These are phyloP conservation scores for Cryptomeria japonica DNA, from an alignment of 75 land plant genomes.

Conservation along the genomic window DNA sequence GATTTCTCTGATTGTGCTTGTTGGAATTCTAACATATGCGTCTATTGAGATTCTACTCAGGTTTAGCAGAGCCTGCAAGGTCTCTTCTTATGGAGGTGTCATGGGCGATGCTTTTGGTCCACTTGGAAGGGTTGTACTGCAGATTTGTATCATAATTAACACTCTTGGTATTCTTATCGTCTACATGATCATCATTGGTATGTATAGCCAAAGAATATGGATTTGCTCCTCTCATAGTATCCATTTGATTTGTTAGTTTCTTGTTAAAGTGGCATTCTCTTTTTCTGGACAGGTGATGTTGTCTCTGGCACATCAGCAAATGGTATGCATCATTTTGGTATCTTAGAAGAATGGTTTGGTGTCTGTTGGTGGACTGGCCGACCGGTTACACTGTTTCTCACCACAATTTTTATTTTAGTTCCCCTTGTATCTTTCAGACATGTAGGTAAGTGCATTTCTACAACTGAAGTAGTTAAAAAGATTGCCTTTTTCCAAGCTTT, in stretches of 20 bases:
- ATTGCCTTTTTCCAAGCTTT: not conserved
- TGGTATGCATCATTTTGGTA: conserved; percentile 34
- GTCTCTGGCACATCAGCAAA: conserved; percentile 30
- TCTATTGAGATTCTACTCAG: conserved; percentile 71
- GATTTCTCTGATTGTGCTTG: conserved; percentile 49
- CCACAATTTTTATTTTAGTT: conserved; percentile 32
- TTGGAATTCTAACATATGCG: conserved; percentile 67
- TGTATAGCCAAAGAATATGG: not conserved
- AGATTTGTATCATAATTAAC: conserved; percentile 68
- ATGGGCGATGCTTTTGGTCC: conserved; percentile 89
- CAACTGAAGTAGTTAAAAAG: not conserved
- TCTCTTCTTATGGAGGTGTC: conserved; percentile 60
- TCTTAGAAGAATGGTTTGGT: conserved; percentile 53
- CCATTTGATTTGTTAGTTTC: not conserved
- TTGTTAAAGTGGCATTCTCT: not conserved
- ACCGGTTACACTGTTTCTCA: conserved; percentile 27
- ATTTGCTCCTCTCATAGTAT: not conserved
- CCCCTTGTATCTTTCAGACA: conserved; percentile 39
- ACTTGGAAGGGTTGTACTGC: conserved; percentile 58
- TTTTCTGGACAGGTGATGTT: conserved; percentile 37
- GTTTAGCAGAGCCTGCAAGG: conserved; percentile 57
- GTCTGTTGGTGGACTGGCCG: conserved; percentile 45
- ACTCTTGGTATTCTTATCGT: conserved; percentile 84
- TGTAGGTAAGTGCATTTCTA: conserved; percentile 27
- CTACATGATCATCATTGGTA: conserved; percentile 96